These are phyloP conservation scores for Salmacisia buchloeana DNA, from an alignment of 1,284 basidiomycete genomes.

Conservation along the genomic window DNA sequence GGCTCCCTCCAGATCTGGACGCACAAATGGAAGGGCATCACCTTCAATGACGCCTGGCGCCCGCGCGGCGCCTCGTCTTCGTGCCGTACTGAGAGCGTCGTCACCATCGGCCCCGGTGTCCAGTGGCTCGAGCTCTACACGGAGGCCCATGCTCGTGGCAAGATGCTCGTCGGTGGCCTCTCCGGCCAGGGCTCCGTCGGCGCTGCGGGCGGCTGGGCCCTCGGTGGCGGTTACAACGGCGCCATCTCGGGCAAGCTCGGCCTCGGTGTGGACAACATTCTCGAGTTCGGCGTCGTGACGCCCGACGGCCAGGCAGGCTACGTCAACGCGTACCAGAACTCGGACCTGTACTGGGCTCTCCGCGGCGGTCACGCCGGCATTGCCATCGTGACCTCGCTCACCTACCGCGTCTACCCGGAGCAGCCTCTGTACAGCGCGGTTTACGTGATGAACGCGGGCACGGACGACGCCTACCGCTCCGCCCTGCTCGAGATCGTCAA, in stretches of 20 bases:
- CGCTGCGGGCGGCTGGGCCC: slow-evolving; percentile 5
- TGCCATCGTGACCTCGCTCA: slow-evolving; percentile 6
- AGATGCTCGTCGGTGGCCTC: slow-evolving; percentile 6
- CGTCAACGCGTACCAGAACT: not conserved
- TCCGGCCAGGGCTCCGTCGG: not conserved
- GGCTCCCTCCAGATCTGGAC: slow-evolving; percentile 7
- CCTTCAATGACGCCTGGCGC: not conserved
- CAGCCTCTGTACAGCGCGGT: not conserved
- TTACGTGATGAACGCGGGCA: slow-evolving; percentile 1
- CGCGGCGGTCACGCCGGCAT: not conserved
- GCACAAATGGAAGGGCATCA: slow-evolving; percentile 6
- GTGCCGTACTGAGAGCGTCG: not conserved
- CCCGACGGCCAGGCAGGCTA: not conserved
- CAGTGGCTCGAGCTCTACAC: slow-evolving; percentile 8
- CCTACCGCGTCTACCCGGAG: slow-evolving; percentile 7
- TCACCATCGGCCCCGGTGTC: not conserved
- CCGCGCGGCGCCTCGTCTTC: not conserved
- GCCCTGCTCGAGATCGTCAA: slow-evolving; percentile 6
- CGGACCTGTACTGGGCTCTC: slow-evolving; percentile 1
- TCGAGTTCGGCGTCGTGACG: slow-evolving; percentile 1
- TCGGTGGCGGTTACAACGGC: slow-evolving; percentile 6
- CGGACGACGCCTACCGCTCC: not conserved
- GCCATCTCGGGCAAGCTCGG: slow-evolving; percentile 1
- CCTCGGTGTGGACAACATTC: slow-evolving; percentile 6
- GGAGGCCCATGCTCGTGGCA: not conserved